Base-by-base conservation (phyloP, 148 eudicot genomes). In the Amaranthus cruentus region DNA sequence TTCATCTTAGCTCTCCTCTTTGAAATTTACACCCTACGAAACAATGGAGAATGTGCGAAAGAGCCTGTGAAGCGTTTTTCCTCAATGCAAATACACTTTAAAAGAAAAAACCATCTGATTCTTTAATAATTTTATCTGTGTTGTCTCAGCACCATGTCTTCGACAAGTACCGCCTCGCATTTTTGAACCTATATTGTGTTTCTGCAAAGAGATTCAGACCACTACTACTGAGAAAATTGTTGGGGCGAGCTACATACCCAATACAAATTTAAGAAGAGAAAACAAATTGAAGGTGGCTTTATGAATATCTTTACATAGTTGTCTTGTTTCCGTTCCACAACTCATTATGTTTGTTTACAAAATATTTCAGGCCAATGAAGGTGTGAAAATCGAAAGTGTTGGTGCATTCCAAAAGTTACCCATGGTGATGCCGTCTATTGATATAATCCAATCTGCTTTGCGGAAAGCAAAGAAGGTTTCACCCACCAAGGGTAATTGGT, bases 401-500 rank as follows among this genome's bases (percentile, higher is more conserved):
- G 99, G 99, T 68, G 99, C 97, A 64, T 92, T 96, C 76, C 99
- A 96, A 79, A 88, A 90, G 79, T 81, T 96, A 75, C 99, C 99
- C 6, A 90, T 90, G 92, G 99, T 96, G 73, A 90, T 90, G 97
- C 99, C 99, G 57, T 87, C 96, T 54, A 63, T 75, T 72, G 99
- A 92, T 82, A 87, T 96, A 69, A 79, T 92, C 53, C 78, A 83
- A 69, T 96, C 99, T 6, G 91, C 99, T 60, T 73, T 92, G 83
- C 85, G 87, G 81, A 96, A 90, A 81, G 88, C 99, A 61, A 92
- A 79, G 87, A 90, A 79, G 83, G 85, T 96, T 69, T 64, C 88
- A 49, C 87, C 99, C 71, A 87, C 99, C 61, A 88, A 92, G 81
- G 99, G 99, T 96, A 89, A 79, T n/a, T 74, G 62, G 28, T 68